Percentiles rank a stretch among this genome's conserved stretches.
phyloP scores from a whole-genome alignment of 208 protist genomes.

The Crithidia expoeki region DNA sequence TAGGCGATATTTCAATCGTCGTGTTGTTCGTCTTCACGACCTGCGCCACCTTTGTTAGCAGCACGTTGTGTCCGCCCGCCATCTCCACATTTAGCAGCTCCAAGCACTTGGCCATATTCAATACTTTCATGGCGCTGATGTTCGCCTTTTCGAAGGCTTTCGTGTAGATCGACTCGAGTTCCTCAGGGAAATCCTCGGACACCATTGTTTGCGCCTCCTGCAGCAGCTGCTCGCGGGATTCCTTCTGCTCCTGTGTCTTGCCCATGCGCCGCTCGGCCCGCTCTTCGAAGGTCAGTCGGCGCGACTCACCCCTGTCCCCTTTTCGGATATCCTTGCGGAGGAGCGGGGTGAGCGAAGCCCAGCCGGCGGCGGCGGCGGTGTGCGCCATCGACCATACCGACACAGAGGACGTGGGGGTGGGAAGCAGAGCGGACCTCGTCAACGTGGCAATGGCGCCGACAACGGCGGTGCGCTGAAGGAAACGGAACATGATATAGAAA shows the following conservation, averaged over 20 bases:
- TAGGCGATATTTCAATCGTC: constrained; percentile 74
- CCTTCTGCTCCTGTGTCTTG: constrained; percentile 66
- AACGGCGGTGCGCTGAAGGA: constrained; percentile 3
- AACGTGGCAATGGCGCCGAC: not conserved
- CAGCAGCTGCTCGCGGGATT: constrained; percentile 61
- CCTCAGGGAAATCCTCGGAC: constrained; percentile 74
- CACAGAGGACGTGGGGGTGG: not conserved
- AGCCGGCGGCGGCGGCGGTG: not conserved
- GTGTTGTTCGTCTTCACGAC: constrained; percentile 67
- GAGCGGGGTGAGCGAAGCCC: constrained; percentile 21
- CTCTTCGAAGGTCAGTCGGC: constrained; percentile 87
- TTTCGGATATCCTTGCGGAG: constrained; percentile 69
- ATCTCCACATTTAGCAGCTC: constrained; percentile 81
- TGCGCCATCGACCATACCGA: constrained; percentile 1
- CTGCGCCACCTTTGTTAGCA: constrained; percentile 77
- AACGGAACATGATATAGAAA: constrained; percentile 1
- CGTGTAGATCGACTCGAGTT: constrained; percentile 66
- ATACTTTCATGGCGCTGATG: constrained; percentile 81
- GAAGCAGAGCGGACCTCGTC: not conserved
- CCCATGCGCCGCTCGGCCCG: constrained; percentile 77
- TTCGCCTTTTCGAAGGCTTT: constrained; percentile 75
- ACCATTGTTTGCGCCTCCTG: constrained; percentile 76
- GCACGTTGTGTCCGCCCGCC: constrained; percentile 58
- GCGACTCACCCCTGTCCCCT: constrained; percentile 68
- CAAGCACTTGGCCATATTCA: constrained; percentile 90